A percentile compares a stretch with the other conserved stretches of the same genome.
Evolutionary conservation across 306 rosid species (phyloP).

Genomic region (Castanea crenata): DNA sequence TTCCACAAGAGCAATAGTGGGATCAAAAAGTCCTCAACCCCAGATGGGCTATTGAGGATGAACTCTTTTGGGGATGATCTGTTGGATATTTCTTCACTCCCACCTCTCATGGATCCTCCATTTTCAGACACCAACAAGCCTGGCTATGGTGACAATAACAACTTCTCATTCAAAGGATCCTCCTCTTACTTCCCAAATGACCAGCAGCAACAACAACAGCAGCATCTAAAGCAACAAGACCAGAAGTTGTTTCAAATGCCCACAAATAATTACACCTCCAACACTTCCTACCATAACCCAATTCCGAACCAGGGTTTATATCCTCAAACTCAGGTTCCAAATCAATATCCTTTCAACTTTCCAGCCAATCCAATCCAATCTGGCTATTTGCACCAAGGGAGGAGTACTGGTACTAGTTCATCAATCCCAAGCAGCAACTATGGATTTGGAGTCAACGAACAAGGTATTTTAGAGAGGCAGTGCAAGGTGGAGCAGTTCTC

Average conservation of each 20-base stretch:
- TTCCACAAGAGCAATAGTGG: constrained; percentile 73
- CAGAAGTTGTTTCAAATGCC: constrained; percentile 31
- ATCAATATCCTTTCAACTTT: constrained; percentile 20
- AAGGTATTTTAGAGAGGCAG: constrained; percentile 23
- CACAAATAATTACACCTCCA: constrained; percentile 12
- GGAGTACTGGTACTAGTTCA: neutral
- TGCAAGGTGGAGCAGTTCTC: constrained; percentile 71
- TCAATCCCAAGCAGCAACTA: constrained; percentile 3
- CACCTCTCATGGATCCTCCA: constrained; percentile 70
- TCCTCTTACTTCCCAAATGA: neutral
- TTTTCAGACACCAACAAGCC: constrained; percentile 2
- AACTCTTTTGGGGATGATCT: constrained; percentile 56
- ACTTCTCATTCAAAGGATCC: constrained; percentile 11
- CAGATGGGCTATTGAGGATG: constrained; percentile 33
- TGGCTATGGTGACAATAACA: constrained; percentile 1
- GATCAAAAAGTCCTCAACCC: constrained; percentile 26
- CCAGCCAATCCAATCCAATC: constrained; percentile 20
- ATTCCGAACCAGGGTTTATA: neutral
- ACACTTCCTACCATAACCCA: constrained; percentile 21
- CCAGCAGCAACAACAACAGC: neutral
- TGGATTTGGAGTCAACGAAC: constrained; percentile 8
- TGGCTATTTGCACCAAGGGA: constrained; percentile 34
- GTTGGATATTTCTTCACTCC: constrained; percentile 60
- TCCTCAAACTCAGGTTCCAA: constrained; percentile 26
- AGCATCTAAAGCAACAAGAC: constrained; percentile 27